A percentile compares a stretch with the other conserved stretches of the same genome.
Conservation (phyloP, 2,329 filamentous ascomycete genomes). For the Verticillium zaregamsianum region DNA sequence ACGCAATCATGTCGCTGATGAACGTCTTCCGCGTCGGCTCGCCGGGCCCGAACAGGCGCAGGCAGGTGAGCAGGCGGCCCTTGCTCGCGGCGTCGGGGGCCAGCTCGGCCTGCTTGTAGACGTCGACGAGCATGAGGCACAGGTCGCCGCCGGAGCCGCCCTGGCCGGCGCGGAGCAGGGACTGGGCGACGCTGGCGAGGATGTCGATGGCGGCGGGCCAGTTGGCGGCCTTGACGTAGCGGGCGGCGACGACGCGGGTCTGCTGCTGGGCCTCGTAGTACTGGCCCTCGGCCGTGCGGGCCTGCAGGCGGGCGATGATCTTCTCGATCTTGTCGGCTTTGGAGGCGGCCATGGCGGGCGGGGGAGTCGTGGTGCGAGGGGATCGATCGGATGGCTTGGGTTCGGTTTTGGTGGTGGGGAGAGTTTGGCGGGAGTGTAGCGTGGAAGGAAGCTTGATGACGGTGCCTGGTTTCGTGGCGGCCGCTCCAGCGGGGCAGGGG, state of each 20-base stretch:
- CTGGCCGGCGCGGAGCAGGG: slow-evolving; percentile 87
- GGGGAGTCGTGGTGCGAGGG: background rate
- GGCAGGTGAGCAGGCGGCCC: slow-evolving; percentile 69
- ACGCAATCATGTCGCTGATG: slow-evolving; percentile 78
- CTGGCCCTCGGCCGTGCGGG: slow-evolving; percentile 85
- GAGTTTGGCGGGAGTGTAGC: background rate
- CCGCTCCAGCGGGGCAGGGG: too few species aligned
- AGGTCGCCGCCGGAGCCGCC: slow-evolving; percentile 90
- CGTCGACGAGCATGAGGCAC: slow-evolving; percentile 80
- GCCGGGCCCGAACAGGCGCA: slow-evolving; percentile 74
- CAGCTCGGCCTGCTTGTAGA: slow-evolving; percentile 83
- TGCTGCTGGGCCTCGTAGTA: slow-evolving; percentile 99
- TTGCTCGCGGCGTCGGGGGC: slow-evolving; percentile 71
- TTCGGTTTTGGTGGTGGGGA: background rate
- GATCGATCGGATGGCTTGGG: background rate
- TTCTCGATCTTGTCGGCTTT: slow-evolving; percentile 44
- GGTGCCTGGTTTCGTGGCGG: background rate
- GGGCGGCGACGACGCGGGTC: slow-evolving; percentile 88
- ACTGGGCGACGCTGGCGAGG: slow-evolving; percentile 76
- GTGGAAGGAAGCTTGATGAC: background rate
- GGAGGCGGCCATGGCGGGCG: slow-evolving; percentile 5
- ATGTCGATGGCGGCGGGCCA: slow-evolving; percentile 84
- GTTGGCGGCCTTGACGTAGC: slow-evolving; percentile 85
- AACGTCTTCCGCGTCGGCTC: slow-evolving; percentile 94
- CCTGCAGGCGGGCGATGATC: slow-evolving; percentile 66